These are phyloP conservation scores for Fusarium brevicatenulatum DNA, from an alignment of 2,329 filamentous ascomycete genomes.

Conservation along the genomic window DNA sequence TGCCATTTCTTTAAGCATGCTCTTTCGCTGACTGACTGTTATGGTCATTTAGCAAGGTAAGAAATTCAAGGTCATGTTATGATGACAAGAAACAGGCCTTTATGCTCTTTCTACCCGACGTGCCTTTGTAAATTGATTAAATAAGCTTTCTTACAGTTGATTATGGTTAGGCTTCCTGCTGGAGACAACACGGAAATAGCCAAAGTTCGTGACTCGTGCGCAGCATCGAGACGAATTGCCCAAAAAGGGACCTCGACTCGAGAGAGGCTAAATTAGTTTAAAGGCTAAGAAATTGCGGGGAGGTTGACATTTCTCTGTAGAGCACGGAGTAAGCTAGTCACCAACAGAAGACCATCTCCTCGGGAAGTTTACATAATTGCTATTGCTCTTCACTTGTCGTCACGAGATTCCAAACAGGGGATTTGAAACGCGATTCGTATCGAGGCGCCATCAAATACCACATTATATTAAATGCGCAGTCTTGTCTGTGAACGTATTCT, in stretches of 20 bases:
- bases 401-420: neutral
- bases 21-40: neutral
- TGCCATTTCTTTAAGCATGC: neutral
- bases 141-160: neutral
- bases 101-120: neutral
- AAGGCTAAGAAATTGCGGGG: neutral
- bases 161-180: no score
- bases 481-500: neutral
- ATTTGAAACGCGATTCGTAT: neutral
- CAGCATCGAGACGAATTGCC: neutral
- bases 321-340: neutral
- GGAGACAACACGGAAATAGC: neutral
- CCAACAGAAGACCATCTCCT: neutral
- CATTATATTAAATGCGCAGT: neutral
- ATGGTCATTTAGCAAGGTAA: neutral
- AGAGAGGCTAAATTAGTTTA: neutral
- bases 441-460: neutral
- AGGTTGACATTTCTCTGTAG: neutral
- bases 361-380: neutral
- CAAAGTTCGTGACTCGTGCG: neutral
- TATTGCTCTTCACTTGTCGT: neutral
- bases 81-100: neutral
- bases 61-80: no score
- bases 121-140: neutral
- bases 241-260: conserved; percentile 1